Evolutionary conservation across 108 stramenopile genomes (phyloP).

Genomic region (Cylindrotheca closterium): DNA sequence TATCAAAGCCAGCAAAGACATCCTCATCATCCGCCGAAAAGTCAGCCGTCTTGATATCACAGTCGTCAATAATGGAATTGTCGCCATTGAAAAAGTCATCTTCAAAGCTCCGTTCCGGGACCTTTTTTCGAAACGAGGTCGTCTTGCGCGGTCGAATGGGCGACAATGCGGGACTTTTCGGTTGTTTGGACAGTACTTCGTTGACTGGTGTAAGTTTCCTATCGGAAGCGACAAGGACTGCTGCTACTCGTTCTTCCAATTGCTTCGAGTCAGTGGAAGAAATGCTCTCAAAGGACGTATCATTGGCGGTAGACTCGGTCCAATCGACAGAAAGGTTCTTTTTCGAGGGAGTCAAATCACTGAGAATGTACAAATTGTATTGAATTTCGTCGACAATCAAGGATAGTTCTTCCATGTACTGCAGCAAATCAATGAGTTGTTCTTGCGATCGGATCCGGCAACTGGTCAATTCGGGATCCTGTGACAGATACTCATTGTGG

Average conservation of each 20-base stretch:
- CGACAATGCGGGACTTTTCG: no score
- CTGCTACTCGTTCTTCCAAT: no score
- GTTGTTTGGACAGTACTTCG: no score
- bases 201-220: no score
- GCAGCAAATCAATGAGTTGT: conserved; percentile 41
- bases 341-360: conserved; percentile 28
- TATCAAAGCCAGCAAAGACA: background rate
- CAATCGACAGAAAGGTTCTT: background rate
- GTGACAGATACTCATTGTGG: conserved; percentile 41
- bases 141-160: no score
- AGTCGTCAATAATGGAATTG: no score
- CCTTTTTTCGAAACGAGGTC: no score
- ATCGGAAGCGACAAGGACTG: no score
- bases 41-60: background rate
- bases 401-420: conserved; percentile 44
- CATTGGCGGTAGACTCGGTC: background rate
- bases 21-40: background rate
- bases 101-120: no score
- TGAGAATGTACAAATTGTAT: conserved; percentile 42
- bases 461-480: conserved; percentile 14
- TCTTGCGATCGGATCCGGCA: conserved; percentile 20
- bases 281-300: background rate
- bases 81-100: no score
- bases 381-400: conserved; percentile 41
- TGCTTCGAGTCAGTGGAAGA: no score